Evolutionary conservation across 169 alveolate genomes (phyloP).

Genomic region (Plasmodium cynomolgi): DNA sequence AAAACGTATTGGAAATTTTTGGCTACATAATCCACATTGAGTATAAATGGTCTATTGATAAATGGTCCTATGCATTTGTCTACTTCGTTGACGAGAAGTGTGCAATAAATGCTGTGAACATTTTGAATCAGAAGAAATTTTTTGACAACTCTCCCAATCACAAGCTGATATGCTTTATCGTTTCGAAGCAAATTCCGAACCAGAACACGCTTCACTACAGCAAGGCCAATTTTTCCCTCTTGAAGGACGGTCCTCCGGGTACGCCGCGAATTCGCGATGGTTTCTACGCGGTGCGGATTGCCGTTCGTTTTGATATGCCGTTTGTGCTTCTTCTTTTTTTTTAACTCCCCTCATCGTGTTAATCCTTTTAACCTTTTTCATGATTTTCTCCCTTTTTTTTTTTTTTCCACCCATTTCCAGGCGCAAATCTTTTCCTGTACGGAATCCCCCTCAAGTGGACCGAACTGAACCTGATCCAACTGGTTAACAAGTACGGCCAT

Average conservation of each 20-base stretch:
- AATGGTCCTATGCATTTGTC: slow-evolving; percentile 83
- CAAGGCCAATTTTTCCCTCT: slow-evolving; percentile 81
- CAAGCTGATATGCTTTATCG: slow-evolving; percentile 77
- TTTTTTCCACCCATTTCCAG: slow-evolving; percentile 18
- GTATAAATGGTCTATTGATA: slow-evolving; percentile 78
- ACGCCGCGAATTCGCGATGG: neutral
- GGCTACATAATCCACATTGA: slow-evolving; percentile 76
- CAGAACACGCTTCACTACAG: slow-evolving; percentile 73
- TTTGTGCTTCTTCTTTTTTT: neutral
- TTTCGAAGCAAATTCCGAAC: slow-evolving; percentile 79
- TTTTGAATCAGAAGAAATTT: slow-evolving; percentile 76
- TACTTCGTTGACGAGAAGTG: slow-evolving; percentile 77
- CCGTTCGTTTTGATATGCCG: neutral
- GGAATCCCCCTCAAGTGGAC: slow-evolving; percentile 85
- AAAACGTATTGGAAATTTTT: slow-evolving; percentile 73
- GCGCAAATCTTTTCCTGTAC: slow-evolving; percentile 82
- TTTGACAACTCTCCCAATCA: slow-evolving; percentile 81
- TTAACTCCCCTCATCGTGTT: neutral
- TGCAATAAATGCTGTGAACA: slow-evolving; percentile 80
- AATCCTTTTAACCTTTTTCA: neutral
- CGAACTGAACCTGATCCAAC: slow-evolving; percentile 79
- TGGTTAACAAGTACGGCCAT: slow-evolving; percentile 81
- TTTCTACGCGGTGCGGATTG: neutral
- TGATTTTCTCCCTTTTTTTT: neutral
- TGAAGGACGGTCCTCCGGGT: slow-evolving; percentile 87